A percentile compares a stretch with the other conserved stretches of the same genome.
Conservation (phyloP, 306 rosid species). For the Carpinus fangiana region DNA sequence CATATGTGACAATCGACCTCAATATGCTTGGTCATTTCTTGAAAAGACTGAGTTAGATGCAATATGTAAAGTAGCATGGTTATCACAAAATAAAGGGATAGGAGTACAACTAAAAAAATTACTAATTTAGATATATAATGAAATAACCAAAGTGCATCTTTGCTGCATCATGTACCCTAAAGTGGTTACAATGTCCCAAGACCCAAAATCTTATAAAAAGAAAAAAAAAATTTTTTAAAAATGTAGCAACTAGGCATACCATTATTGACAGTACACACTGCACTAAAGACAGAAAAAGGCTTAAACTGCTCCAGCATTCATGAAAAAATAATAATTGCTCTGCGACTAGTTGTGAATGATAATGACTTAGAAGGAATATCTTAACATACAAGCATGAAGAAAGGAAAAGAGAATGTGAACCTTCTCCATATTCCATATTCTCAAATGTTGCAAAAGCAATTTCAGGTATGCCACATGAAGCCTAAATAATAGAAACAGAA, state of each 20-base stretch:
- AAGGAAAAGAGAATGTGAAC: conserved; percentile 39
- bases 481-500: conserved; percentile 50
- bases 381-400: conserved; percentile 20
- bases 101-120: background rate
- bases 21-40: no score
- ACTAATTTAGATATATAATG: background rate
- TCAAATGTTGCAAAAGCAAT: conserved; percentile 90
- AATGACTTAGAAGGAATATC: background rate
- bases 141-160: background rate
- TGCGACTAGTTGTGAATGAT: background rate
- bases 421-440: conserved; percentile 98
- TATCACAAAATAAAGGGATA: no score
- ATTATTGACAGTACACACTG: background rate
- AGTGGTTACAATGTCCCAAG: background rate
- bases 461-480: conserved; percentile 96
- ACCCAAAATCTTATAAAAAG: background rate
- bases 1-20: no score
- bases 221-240: no score
- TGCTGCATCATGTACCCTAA: background rate
- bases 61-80: no score
- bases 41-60: no score
- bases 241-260: background rate
- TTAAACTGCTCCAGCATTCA: conserved; percentile 5
- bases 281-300: background rate
- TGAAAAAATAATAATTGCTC: background rate